Evolutionary conservation across 148 eudicot species (phyloP).

Genomic region (Pouteria glomerata): DNA sequence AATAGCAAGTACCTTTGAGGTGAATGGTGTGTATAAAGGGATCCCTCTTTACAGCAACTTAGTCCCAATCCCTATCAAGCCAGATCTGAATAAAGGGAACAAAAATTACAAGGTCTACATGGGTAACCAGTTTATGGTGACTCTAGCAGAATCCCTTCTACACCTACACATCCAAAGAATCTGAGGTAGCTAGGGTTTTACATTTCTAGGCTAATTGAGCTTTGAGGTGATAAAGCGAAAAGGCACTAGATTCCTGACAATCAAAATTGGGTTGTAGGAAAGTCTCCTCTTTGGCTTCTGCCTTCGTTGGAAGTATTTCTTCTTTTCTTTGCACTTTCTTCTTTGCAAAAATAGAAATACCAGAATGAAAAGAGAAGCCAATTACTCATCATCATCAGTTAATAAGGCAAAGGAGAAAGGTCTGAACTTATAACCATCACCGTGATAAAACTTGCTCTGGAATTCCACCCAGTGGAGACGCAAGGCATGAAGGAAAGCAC

Average conservation of each 20-base stretch:
- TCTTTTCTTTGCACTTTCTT: neutral
- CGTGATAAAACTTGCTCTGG: slow-evolving; percentile 85
- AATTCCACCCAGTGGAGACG: slow-evolving; percentile 99
- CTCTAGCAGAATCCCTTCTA: slow-evolving; percentile 2
- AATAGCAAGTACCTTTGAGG: neutral
- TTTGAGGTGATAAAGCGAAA: neutral
- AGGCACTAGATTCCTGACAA: neutral
- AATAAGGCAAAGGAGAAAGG: slow-evolving; percentile 80
- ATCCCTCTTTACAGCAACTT: slow-evolving; percentile 4
- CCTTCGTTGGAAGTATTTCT: neutral
- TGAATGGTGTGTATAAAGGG: neutral
- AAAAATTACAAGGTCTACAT: neutral
- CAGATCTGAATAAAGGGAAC: neutral
- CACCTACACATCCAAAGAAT: neutral
- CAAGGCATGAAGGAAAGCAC: slow-evolving; percentile 96
- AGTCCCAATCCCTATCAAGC: neutral
- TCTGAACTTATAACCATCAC: slow-evolving; percentile 90
- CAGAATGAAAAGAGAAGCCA: neutral
- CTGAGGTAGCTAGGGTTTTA: slow-evolving; percentile 8
- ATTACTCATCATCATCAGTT: slow-evolving; percentile 71
- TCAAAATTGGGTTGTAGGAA: neutral
- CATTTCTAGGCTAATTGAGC: slow-evolving; percentile 14
- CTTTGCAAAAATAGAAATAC: slow-evolving; percentile 6
- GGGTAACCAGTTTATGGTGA: neutral
- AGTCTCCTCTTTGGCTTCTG: no score